Conservation (phyloP, 306 rosid genomes). For the Lathyrus oleraceus region DNA sequence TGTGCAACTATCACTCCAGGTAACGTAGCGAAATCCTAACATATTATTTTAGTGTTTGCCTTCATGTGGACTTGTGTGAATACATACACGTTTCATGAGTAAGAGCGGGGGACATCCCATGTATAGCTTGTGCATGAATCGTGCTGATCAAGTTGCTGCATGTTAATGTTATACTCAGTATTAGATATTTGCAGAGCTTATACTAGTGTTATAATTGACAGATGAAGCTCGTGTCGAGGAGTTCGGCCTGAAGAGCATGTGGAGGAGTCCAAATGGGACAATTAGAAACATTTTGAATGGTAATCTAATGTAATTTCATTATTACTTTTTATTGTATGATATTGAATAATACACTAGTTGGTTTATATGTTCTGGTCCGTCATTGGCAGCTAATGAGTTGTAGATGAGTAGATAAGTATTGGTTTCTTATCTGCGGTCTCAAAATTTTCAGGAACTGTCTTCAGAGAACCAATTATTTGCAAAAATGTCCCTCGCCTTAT, state of each 20-base stretch:
- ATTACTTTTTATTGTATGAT: constrained; percentile 17
- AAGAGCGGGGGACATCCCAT: constrained; percentile 12
- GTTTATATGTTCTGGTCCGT: constrained; percentile 26
- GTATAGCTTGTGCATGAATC: constrained; percentile 10
- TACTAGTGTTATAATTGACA: constrained; percentile 44
- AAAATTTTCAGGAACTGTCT: constrained; percentile 78
- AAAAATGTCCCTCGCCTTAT: constrained; percentile 91
- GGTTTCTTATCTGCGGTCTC: constrained; percentile 19
- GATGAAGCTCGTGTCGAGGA: constrained; percentile 93
- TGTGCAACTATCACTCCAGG: constrained; percentile 99
- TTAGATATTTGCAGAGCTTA: constrained; percentile 22
- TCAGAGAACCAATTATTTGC: constrained; percentile 98
- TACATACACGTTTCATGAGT: constrained; percentile 13
- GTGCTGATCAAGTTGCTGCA: constrained; percentile 16
- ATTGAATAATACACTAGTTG: neutral
- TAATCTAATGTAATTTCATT: constrained; percentile 32
- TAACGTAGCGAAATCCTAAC: constrained; percentile 31
- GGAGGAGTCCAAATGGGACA: constrained; percentile 99
- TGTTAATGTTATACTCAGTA: neutral
- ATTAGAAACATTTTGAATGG: constrained; percentile 97
- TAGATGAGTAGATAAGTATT: neutral
- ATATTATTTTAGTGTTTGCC: constrained; percentile 6
- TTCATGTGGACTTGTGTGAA: constrained; percentile 4
- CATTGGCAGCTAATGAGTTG: neutral
- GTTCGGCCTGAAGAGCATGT: constrained; percentile 83